Base-by-base conservation (phyloP, 1,139 yeast species). In the Sugiyamaella xylanicola region DNA sequence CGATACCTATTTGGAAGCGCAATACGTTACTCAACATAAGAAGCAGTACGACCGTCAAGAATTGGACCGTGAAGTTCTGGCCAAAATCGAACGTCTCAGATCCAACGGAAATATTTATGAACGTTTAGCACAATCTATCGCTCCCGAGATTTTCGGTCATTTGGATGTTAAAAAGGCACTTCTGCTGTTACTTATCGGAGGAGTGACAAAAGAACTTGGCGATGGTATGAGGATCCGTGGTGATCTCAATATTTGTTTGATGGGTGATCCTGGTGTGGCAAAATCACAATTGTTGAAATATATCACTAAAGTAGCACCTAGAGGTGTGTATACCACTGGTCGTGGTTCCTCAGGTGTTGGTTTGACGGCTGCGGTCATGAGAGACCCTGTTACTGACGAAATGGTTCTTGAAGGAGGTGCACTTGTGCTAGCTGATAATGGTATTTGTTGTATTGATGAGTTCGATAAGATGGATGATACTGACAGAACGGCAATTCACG, bases 211-310 rank as follows among this genome's bases (percentile, higher is more conserved):
- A 71, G 89, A 85, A 68, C 84, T 92, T 65, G 96, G 96, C 46
- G 99, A 95, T 74, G 99, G 99, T 61, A 84, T 95, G 86, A 85
- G 87, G 68, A 93, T 95, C 68, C 85, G 99, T 77, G 99, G 99
- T 68, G 99, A 95, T 70, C 89, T 95, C 63, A 95, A 95, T 70
- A 84, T 95, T 54, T 88, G 98, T 75, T 80, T 95, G 56, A 93
- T 95, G 98, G 99, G 99, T 65, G 99, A 95, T 68, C 99, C 99
- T 40, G 99, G 99, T 79, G 99, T 95, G 56, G 99, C 99, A 66
- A 95, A 95, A 73, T 93, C 99, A 1, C 99, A 95, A 78, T 78
- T 95, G 66, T 78, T 95, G 61, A 93, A 93, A 71, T 89, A 96
- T 36, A 89, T 95, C 61, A 81, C 92, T 56, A 91, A 92, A 66